Percentiles rank a stretch among this genome's conserved stretches.
phyloP scores from a whole-genome alignment of 2,329 filamentous ascomycete genomes.

The Amesomyces nigricolor region DNA sequence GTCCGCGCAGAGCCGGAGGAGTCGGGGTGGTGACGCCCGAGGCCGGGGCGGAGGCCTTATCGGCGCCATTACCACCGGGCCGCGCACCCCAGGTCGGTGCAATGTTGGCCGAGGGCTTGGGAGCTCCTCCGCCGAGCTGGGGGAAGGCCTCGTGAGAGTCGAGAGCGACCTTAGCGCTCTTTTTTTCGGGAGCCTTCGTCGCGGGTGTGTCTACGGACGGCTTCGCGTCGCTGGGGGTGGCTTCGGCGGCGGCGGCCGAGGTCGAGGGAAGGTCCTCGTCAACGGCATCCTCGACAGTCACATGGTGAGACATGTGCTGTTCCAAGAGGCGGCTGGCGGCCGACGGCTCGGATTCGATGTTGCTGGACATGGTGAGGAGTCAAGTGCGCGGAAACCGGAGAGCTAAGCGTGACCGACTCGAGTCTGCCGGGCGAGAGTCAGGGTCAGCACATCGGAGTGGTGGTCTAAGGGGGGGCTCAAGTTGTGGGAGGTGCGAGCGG shows the following conservation, averaged over 20 bases:
- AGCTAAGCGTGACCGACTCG: neutral
- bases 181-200: constrained; percentile 63
- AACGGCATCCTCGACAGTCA: constrained; percentile 71
- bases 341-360: constrained; percentile 41
- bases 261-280: constrained; percentile 67
- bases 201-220: constrained; percentile 47
- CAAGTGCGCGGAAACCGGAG: constrained; percentile 18
- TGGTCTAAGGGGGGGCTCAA: neutral
- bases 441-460: neutral
- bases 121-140: constrained; percentile 67
- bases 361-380: constrained; percentile 29
- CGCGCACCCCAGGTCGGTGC: constrained; percentile 74
- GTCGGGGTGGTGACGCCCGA: constrained; percentile 51
- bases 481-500: neutral
- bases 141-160: constrained; percentile 90
- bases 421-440: neutral
- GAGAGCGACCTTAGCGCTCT: constrained; percentile 67
- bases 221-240: constrained; percentile 43
- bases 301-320: constrained; percentile 55
- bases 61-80: constrained; percentile 52
- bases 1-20: constrained; percentile 27
- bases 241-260: constrained; percentile 20
- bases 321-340: constrained; percentile 59
- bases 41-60: constrained; percentile 57
- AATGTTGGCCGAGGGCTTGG: constrained; percentile 60